Percentiles rank a stretch among this genome's conserved stretches.
These are phyloP conservation scores for Solanum appendiculatum DNA, from an alignment of 257 asterid species.

Conservation along the genomic window DNA sequence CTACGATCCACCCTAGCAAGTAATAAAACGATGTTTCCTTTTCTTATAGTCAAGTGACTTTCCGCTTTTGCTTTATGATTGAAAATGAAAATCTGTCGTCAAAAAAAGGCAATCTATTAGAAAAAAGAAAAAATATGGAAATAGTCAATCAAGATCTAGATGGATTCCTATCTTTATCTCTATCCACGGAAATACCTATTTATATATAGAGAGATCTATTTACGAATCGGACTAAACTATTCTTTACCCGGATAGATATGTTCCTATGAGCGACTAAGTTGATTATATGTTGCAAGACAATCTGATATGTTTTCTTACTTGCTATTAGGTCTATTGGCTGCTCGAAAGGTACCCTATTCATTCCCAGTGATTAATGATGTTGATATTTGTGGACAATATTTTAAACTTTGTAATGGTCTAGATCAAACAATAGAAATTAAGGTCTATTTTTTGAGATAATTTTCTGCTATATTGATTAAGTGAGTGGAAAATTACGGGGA, in stretches of 20 bases:
- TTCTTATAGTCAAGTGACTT: not conserved
- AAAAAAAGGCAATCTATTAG: not conserved
- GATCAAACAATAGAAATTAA: not conserved
- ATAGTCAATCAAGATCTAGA: not conserved
- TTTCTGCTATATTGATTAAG: not conserved
- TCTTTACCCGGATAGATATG: not conserved
- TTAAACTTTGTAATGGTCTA: not conserved
- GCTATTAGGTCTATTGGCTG: not conserved
- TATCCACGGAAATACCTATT: too few species aligned
- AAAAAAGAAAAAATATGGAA: not conserved
- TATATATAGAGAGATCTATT: too few species aligned
- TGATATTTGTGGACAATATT: not conserved
- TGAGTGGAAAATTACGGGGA: not conserved
- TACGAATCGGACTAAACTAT: too few species aligned
- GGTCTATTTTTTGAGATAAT: not conserved
- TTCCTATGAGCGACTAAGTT: not conserved
- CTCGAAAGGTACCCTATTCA: not conserved
- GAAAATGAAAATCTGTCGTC: not conserved
- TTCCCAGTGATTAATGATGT: not conserved
- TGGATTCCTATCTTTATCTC: too few species aligned
- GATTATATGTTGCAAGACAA: not conserved
- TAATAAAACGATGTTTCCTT: too few species aligned
- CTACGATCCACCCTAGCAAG: not conserved
- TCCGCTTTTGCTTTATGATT: not conserved
- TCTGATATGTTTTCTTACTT: not conserved